Evolutionary conservation across 306 rosid genomes (phyloP).

Genomic region (Lotus japonicus): DNA sequence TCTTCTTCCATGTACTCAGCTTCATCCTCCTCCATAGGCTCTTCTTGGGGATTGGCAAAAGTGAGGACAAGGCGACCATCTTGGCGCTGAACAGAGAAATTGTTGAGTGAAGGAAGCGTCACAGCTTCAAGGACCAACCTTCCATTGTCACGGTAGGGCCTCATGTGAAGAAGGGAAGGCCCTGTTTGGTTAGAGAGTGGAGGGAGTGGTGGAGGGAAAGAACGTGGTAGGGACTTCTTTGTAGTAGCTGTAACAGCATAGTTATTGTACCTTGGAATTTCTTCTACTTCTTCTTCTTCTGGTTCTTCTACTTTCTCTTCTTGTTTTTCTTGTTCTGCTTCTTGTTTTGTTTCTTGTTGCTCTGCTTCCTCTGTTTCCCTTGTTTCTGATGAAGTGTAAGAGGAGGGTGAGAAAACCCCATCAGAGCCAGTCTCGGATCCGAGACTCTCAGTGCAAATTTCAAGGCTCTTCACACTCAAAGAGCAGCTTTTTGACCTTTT

Average conservation of each 20-base stretch:
- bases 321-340: not conserved
- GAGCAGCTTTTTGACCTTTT: constrained; percentile 49
- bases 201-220: constrained; percentile 71
- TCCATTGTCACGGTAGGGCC: constrained; percentile 64
- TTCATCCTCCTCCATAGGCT: not conserved
- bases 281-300: not conserved
- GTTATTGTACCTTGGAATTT: constrained; percentile 25
- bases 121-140: constrained; percentile 73
- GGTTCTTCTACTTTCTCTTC: constrained; percentile 1
- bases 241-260: not conserved
- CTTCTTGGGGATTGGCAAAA: constrained; percentile 23
- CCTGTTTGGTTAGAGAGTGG: constrained; percentile 42
- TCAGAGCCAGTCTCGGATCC: constrained; percentile 97
- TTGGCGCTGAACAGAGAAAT: constrained; percentile 57
- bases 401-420: constrained; percentile 35
- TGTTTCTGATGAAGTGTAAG: constrained; percentile 39
- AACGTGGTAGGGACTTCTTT: constrained; percentile 30
- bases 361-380: constrained; percentile 23
- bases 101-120: constrained; percentile 46
- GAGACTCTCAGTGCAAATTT: constrained; percentile 81
- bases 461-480: constrained; percentile 57
- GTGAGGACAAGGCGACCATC: constrained; percentile 79
- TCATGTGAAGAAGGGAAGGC: constrained; percentile 49
- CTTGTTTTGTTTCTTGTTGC: not conserved
- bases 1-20: not conserved